Base-by-base conservation (phyloP, 2,329 filamentous ascomycete species). In the Diaporthe sp. region DNA sequence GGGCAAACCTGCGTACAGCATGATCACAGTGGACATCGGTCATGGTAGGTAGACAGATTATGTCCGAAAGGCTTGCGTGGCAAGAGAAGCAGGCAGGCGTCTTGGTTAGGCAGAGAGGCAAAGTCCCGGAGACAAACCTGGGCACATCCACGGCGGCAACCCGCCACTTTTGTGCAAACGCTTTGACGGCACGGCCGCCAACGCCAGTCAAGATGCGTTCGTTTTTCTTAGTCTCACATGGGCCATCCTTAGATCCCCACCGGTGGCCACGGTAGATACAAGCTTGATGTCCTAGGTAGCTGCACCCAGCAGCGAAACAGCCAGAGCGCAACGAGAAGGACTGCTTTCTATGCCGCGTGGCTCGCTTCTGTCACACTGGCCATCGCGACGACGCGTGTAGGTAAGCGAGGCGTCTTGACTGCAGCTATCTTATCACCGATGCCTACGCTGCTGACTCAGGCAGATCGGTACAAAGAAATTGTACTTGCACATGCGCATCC, bases 111-210 rank as follows among this genome's bases (percentile, higher is more conserved):
- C 28, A 35, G 28, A 35, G 28, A 35, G 69, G 25, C 40, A 7
- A 47, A 61, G 35, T 52, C n/a, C 25, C n/a, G 30, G 13, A 28
- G 54, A 47, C 54, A 58, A 58, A 61, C 42, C 19, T 45, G 25
- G 19, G 55, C 28, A n/a, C 52, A 58, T 28, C 28, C n/a, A 50
- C 30, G 30, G 42, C 22, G 17, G 6, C 22, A 35, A 50, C 50
- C 69, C 33, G 57, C 57, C 57, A 64, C 69, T n/a, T 50, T 72
- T 42, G 30, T 60, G 33, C 57, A 45, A 54, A 45, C 60, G 70
- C 45, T 64, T 72, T 64, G 70, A 72, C 57, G 25, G 45, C 33
- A n/a, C n/a, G n/a, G n/a, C n/a, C n/a, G n/a, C n/a, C n/a, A n/a
- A n/a, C 45, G 25, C 45, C 54, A 64, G 38, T 30, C 25, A 72